Base-by-base conservation (phyloP, 2,329 filamentous ascomycete genomes). In the Pseudogymnoascus sp. region DNA sequence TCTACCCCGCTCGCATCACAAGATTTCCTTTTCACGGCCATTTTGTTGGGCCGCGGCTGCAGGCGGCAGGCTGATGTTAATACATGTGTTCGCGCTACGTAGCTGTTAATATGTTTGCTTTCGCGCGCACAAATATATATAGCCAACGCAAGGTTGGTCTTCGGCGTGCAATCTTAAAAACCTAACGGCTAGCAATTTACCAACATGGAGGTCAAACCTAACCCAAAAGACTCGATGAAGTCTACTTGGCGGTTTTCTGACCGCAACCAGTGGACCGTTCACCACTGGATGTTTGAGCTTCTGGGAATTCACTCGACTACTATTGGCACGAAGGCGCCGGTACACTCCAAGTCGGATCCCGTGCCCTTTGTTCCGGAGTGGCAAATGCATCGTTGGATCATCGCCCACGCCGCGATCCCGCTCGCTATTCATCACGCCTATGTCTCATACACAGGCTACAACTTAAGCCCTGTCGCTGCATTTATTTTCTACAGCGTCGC, bases 341-440 rank as follows among this genome's bases (percentile, higher is more conserved):
- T 73, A 2, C 69, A 73, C 63, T 44, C 66, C 5, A 76, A 75
- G 65, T 67, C 66, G 1, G 74, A 75, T 62, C 67, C 66, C 35
- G 68, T 75, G 25, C 72, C 71, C 1, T 70, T 70, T 41, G 29
- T 75, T 3, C 62, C 69, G 3, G 66, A 74, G 15, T 71, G 65
- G 66, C 62, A 68, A 29, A 63, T 65, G 31, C 71, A 75, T 61
- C 63, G 65, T 25, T 76, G 72, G 72, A 67, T 76, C 38, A 61
- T 76, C 1, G 41, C 70, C 29, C 70, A 75, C 58, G 68, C 72
- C n/a, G 35, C 66, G 10, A 69, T 71, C 61, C 71, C 71, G 2
- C 60, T 73, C 15, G 61, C 63, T 9, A 39, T 70, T 2, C 70
- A 72, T 12, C 67, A 71, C 59, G 39, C 63, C 58, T 70, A 68